phyloP scores from a whole-genome alignment of 345 rosid species.

The Boechera stricta region DNA sequence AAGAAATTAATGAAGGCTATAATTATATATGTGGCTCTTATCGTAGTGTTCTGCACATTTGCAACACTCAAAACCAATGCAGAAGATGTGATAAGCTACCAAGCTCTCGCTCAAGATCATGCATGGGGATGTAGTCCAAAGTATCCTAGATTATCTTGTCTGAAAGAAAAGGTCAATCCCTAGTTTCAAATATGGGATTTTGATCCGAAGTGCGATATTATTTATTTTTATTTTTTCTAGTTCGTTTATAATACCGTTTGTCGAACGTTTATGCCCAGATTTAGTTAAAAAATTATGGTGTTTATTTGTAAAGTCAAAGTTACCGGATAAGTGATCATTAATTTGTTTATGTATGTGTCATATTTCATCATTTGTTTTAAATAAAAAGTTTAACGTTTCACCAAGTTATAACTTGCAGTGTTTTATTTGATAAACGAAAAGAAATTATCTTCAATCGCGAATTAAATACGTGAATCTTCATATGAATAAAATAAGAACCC shows the following conservation, averaged over 20 bases:
- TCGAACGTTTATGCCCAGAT: neutral
- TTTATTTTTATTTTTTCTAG: neutral
- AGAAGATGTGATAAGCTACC: constrained; percentile 29
- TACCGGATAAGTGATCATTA: neutral
- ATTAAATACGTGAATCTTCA: no score
- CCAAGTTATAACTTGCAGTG: no score
- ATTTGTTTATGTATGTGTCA: neutral
- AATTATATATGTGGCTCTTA: constrained; percentile 27
- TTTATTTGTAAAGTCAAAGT: neutral
- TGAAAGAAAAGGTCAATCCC: constrained; percentile 15
- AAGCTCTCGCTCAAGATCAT: constrained; percentile 11
- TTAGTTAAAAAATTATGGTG: neutral
- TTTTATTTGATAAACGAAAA: neutral
- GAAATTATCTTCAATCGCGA: neutral
- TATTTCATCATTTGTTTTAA: neutral
- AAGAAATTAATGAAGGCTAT: constrained; percentile 12
- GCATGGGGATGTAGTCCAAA: constrained; percentile 35
- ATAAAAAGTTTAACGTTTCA: neutral
- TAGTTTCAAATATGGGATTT: constrained; percentile 13
- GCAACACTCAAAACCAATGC: constrained; percentile 41
- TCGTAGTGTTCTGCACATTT: constrained; percentile 23
- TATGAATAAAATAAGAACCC: no score
- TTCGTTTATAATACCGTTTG: neutral
- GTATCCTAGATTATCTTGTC: constrained; percentile 1
- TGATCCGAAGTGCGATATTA: neutral